Evolutionary conservation across 1,139 yeast genomes (phyloP).

Genomic region (Lodderomyces oxycetoniae): DNA sequence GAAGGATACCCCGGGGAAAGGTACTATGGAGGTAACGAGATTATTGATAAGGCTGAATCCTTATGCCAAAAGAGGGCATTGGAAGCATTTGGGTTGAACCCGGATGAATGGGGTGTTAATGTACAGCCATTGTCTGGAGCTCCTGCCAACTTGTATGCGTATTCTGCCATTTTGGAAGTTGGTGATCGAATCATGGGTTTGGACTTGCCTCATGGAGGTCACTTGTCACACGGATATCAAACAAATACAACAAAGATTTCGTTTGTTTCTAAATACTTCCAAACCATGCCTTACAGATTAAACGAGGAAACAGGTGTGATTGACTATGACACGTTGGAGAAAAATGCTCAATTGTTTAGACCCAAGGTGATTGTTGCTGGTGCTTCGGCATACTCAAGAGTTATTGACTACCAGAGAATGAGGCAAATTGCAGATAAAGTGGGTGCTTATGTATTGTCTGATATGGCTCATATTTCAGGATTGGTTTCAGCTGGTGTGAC

Average conservation of each 20-base stretch:
- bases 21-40: slow-evolving; percentile 95
- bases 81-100: slow-evolving; percentile 71
- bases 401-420: slow-evolving; percentile 87
- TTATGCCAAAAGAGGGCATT: slow-evolving; percentile 90
- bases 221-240: slow-evolving; percentile 93
- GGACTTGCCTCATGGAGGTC: slow-evolving; percentile 97
- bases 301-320: slow-evolving; percentile 81
- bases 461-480: slow-evolving; percentile 97
- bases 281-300: slow-evolving; percentile 94
- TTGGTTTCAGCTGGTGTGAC: slow-evolving; percentile 90
- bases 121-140: slow-evolving; percentile 94
- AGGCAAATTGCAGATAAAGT: slow-evolving; percentile 85
- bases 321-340: slow-evolving; percentile 84
- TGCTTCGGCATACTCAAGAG: slow-evolving; percentile 91
- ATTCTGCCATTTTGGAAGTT: slow-evolving; percentile 84
- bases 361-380: slow-evolving; percentile 96
- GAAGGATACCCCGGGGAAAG: slow-evolving; percentile 98
- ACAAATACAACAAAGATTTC: slow-evolving; percentile 85
- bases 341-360: slow-evolving; percentile 80
- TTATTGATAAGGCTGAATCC: slow-evolving; percentile 84
- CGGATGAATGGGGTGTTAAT: slow-evolving; percentile 90
- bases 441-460: slow-evolving; percentile 86
- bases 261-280: slow-evolving; percentile 87
- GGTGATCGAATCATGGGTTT: slow-evolving; percentile 96
- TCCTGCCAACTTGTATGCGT: slow-evolving; percentile 92